A percentile compares a stretch with the other conserved stretches of the same genome.
These are phyloP conservation scores for Candida tropicalis DNA, from an alignment of 1,139 yeast genomes.

Conservation along the genomic window DNA sequence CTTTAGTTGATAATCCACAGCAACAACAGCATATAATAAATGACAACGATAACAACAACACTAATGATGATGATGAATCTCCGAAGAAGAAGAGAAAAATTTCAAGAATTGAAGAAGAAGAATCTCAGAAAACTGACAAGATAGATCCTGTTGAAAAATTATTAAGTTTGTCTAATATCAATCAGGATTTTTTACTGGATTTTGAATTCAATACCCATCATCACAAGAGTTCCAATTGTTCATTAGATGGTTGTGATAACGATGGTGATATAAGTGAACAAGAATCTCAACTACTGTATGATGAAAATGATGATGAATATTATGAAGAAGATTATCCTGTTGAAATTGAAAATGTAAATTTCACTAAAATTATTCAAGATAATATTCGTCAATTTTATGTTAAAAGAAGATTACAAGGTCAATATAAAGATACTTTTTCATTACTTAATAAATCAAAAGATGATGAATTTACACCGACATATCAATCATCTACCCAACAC, in stretches of 20 bases:
- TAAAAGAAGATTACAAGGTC: constrained; percentile 16
- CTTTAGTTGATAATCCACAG: constrained; percentile 5
- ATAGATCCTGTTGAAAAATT: constrained; percentile 51
- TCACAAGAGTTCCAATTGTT: too few species aligned
- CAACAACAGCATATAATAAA: constrained; percentile 2
- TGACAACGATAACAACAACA: constrained; percentile 9
- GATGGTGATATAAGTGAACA: constrained; percentile 13
- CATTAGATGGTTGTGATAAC: too few species aligned
- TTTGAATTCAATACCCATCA: constrained; percentile 14
- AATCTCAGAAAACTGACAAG: constrained; percentile 27
- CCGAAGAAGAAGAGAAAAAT: constrained; percentile 21
- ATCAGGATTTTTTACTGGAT: constrained; percentile 20
- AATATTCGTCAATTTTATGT: constrained; percentile 40
- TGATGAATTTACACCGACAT: too few species aligned
- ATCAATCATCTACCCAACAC: too few species aligned
- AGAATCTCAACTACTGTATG: constrained; percentile 6
- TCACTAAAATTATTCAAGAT: constrained; percentile 44
- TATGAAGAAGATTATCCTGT: constrained; percentile 14
- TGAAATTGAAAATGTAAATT: constrained; percentile 32
- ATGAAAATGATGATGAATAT: constrained; percentile 16
- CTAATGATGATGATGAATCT: constrained; percentile 12
- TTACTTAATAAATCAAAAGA: constrained; percentile 27
- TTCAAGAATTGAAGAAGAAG: constrained; percentile 16
- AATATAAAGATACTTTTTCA: constrained; percentile 31
- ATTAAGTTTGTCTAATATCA: constrained; percentile 38